These are phyloP conservation scores for Zygotorulaspora florentina DNA, from an alignment of 805 yeast species.

Conservation along the genomic window DNA sequence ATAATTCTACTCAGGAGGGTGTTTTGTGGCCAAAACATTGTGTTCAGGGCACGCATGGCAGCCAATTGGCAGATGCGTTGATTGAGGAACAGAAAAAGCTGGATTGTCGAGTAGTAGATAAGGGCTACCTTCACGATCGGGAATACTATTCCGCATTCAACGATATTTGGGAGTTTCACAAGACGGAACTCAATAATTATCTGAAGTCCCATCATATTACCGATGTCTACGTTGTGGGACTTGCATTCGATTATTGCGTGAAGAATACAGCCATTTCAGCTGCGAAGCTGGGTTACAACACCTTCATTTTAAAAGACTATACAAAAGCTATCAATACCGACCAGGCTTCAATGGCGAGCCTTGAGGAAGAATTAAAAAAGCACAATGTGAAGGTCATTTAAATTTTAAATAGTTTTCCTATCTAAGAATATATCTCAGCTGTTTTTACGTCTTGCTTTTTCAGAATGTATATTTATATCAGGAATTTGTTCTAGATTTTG, in stretches of 20 bases:
- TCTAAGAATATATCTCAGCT: not conserved
- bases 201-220: slow-evolving; percentile 47
- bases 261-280: slow-evolving; percentile 71
- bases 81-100: slow-evolving; percentile 36
- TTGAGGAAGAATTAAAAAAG: slow-evolving; percentile 20
- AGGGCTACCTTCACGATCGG: slow-evolving; percentile 67
- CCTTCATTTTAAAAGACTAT: slow-evolving; percentile 56
- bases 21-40: slow-evolving; percentile 92
- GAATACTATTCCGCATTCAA: slow-evolving; percentile 87
- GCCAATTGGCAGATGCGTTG: slow-evolving; percentile 43
- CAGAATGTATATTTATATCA: not conserved
- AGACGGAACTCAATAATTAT: slow-evolving; percentile 57
- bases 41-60: slow-evolving; percentile 65
- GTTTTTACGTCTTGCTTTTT: not conserved
- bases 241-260: slow-evolving; percentile 88
- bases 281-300: slow-evolving; percentile 54
- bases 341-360: slow-evolving; percentile 21
- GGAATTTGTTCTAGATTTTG: not conserved
- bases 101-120: slow-evolving; percentile 46
- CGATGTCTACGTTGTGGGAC: slow-evolving; percentile 69
- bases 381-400: slow-evolving; percentile 17
- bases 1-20: slow-evolving; percentile 36
- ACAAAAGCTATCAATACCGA: slow-evolving; percentile 54
- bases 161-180: slow-evolving; percentile 70
- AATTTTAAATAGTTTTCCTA: not conserved